Base-by-base conservation (phyloP, 2,329 filamentous ascomycete species). In the Botrytis pseudocinerea region DNA sequence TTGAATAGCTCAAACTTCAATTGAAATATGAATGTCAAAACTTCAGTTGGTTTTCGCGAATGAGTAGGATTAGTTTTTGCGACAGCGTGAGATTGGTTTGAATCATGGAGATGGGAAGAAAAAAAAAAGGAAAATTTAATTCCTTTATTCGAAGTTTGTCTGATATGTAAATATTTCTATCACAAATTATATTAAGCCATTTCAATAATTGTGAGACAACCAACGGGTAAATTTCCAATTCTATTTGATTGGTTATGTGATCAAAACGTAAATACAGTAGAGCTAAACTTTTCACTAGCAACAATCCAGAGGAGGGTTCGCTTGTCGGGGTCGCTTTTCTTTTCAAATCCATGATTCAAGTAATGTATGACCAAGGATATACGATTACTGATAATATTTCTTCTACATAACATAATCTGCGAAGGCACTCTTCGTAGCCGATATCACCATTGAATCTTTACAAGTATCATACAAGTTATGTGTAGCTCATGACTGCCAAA, bases 181-280 rank as follows among this genome's bases (percentile, higher is more conserved):
- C 61, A 42, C 9, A 54, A n/a, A 66, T 54, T 3, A 22, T 68
- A 40, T 54, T 9, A 68, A 68, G 64, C 64, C 64, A 68, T 54
- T 68, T 68, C 46, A 42, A 68, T 68, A 68, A 1, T 68, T 40
- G 54, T 54, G 46, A 68, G 64, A 68, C 64, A 68, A 66, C 32
- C 10, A 22, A 66, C 48, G 14, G 10, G 16, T 18, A 0, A 35
- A 64, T 1, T 32, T 2, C n/a, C 4, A 28, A 40, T 14, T 14
- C 18, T 7, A 10, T 51, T 28, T 54, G 22, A 14, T 66, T 66
- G 32, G 16, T 51, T 22, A 6, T 35, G 1, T 18, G 28, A 25
- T 65, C 44, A 38, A 48, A 25, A 66, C 5, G n/a, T 51, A 12
- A 28, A 66, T 18, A 54, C n/a, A 28, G n/a, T 28, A 66, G 12